These are phyloP conservation scores for Calocybe gangraenosa DNA, from an alignment of 768 basidiomycete genomes.

Conservation along the genomic window DNA sequence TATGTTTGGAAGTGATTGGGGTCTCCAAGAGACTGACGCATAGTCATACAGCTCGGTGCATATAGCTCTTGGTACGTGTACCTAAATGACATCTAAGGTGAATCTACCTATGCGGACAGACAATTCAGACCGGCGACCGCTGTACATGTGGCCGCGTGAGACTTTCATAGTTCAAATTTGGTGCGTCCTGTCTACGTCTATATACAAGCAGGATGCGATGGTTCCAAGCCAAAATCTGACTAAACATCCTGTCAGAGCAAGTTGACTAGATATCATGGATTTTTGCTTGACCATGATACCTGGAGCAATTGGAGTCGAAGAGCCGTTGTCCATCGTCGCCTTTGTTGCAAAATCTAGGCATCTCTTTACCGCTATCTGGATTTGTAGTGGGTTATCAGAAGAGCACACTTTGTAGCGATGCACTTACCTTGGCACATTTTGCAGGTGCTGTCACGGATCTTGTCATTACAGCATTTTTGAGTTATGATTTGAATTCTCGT, in stretches of 20 bases:
- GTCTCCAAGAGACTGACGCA: slow-evolving; percentile 11
- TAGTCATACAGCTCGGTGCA: neutral
- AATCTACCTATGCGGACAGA: too few species aligned
- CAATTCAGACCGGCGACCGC: too few species aligned
- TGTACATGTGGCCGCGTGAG: too few species aligned
- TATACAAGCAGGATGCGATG: too few species aligned
- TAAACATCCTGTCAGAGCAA: too few species aligned
- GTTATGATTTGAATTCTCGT: neutral
- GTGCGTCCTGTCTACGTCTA: too few species aligned
- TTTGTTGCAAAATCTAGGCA: neutral
- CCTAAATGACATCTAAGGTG: too few species aligned
- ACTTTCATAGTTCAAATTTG: too few species aligned
- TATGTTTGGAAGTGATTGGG: slow-evolving; percentile 34
- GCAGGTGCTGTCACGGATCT: neutral
- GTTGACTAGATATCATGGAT: too few species aligned
- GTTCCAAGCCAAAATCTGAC: too few species aligned
- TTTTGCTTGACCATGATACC: neutral
- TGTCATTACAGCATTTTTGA: neutral
- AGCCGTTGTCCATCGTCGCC: too few species aligned
- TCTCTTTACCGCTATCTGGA: neutral
- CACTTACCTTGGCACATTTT: neutral
- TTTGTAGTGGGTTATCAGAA: neutral
- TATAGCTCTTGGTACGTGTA: too few species aligned
- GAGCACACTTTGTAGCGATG: neutral
- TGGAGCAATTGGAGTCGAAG: neutral